These are phyloP conservation scores for Calamus simplicifolius DNA, from an alignment of 176 grass and related monocot genomes.

Conservation along the genomic window DNA sequence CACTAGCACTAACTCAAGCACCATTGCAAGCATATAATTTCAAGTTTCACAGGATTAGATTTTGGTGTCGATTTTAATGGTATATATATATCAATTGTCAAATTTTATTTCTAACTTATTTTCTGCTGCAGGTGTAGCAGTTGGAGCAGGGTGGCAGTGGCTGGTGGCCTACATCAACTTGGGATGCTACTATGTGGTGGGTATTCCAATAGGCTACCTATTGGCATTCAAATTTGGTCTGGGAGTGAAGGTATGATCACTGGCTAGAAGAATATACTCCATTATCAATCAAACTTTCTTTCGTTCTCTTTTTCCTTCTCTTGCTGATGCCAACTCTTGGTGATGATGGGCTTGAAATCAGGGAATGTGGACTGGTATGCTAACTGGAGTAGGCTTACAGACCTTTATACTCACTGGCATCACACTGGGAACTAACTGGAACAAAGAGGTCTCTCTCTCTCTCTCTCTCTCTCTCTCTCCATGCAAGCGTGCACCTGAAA, in stretches of 20 bases:
- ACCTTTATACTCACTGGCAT: conserved; percentile 47
- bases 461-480: background rate
- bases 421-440: conserved; percentile 63
- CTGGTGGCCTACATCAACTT: conserved; percentile 73
- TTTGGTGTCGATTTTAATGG: too few species aligned
- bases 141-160: conserved; percentile 90
- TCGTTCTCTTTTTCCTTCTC: background rate
- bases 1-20: too few species aligned
- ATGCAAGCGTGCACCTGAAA: background rate
- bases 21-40: too few species aligned
- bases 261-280: background rate
- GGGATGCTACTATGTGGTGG: conserved; percentile 68
- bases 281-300: background rate
- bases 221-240: conserved; percentile 41
- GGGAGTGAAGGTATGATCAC: conserved; percentile 47
- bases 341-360: background rate
- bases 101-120: too few species aligned
- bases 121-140: conserved; percentile 49
- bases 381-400: conserved; percentile 69
- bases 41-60: too few species aligned
- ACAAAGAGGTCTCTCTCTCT: conserved; percentile 38
- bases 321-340: background rate
- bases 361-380: conserved; percentile 93
- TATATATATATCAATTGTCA: too few species aligned
- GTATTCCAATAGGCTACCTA: conserved; percentile 54